phyloP scores from a whole-genome alignment of 108 stramenopile genomes.

The Conticribra guillardii region DNA sequence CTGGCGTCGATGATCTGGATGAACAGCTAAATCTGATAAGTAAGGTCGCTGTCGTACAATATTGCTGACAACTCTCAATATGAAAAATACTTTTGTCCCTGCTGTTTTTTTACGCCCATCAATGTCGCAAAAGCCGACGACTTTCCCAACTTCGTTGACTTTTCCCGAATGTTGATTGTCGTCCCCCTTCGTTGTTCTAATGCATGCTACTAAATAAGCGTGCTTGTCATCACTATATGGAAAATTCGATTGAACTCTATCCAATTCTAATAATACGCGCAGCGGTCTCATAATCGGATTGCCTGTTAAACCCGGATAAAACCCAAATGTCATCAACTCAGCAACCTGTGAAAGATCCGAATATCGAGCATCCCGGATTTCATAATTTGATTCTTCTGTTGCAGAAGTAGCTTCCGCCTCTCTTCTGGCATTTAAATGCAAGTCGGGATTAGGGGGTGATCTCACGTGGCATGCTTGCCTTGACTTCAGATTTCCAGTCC shows the following conservation, averaged over 20 bases:
- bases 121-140: slow-evolving; percentile 7
- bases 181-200: neutral
- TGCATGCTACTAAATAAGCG: slow-evolving; percentile 5
- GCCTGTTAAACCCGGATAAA: slow-evolving; percentile 2
- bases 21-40: slow-evolving; percentile 15
- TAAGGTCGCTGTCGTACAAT: neutral
- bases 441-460: no score
- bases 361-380: slow-evolving; percentile 1
- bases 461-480: no score
- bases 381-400: neutral
- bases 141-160: neutral
- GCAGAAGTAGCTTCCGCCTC: no score
- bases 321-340: slow-evolving; percentile 6
- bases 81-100: neutral
- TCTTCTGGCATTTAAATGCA: no score
- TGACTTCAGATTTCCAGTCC: no score
- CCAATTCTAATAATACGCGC: slow-evolving; percentile 2
- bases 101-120: slow-evolving; percentile 2
- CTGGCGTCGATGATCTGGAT: slow-evolving; percentile 13
- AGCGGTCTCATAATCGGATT: neutral
- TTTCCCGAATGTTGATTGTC: neutral
- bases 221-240: neutral
- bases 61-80: neutral
- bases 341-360: slow-evolving; percentile 12
- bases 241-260: slow-evolving; percentile 12